Conservation (phyloP, 2,329 filamentous ascomycete species). For the Aspergillus clavatus region DNA sequence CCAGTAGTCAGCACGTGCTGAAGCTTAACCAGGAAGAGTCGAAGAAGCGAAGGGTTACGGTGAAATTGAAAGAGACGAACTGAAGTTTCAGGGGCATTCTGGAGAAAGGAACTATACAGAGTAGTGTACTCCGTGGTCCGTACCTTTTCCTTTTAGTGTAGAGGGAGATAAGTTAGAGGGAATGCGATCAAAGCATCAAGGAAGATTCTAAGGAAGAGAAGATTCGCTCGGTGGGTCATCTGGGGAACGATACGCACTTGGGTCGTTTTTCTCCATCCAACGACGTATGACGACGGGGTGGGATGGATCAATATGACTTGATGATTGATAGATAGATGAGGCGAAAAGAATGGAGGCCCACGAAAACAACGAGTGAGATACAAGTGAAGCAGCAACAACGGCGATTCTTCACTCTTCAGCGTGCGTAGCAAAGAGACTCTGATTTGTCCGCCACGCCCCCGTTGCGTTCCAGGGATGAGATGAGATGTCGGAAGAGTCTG, state of each 20-base stretch:
- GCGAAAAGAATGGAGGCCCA: not conserved
- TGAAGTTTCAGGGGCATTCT: not conserved
- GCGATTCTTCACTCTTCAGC: not conserved
- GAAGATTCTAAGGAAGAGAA: not conserved
- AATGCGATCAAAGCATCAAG: no score
- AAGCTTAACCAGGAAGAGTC: not conserved
- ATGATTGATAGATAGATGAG: not conserved
- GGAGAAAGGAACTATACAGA: not conserved
- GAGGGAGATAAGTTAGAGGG: no score
- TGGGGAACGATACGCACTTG: no score
- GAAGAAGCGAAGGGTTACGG: not conserved
- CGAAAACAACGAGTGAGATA: constrained; percentile 2
- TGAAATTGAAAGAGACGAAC: not conserved
- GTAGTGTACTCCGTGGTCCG: no score
- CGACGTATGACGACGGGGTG: not conserved
- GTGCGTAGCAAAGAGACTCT: not conserved
- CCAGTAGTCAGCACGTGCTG: not conserved
- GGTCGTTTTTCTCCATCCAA: no score
- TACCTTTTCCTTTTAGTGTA: no score
- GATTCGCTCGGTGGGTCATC: constrained; percentile 2
- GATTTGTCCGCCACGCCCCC: not conserved
- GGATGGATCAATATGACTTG: not conserved
- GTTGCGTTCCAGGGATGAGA: not conserved
- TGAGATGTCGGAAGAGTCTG: not conserved
- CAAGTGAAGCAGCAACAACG: not conserved